Evolutionary conservation across 148 eudicot species (phyloP), one percentile per base, ranked within the genome.

Genomic region (Silene conica): DNA sequence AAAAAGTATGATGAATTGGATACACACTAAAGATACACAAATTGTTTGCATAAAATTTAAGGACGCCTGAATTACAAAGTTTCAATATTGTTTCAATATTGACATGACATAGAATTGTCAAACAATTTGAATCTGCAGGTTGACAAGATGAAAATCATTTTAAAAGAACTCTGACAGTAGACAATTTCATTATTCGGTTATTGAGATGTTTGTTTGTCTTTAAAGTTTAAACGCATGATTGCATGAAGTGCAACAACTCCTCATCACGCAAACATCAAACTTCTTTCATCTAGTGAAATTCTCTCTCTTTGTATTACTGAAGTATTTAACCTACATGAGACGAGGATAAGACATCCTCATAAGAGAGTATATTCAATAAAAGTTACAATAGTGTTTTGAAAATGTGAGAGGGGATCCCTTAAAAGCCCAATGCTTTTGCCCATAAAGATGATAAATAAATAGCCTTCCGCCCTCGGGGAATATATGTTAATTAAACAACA

Each of bases 131-230:
- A 21, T 48, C 21, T 25, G 28, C 26, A 19, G 26, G 19, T n/a
- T 16, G 20, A 73, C 38, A 58, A 59, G 16, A 66, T 26, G 43
- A 31, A 78, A 68, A 68, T 31, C 45, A 38, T 65, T n/a, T 18
- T 65, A 18, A 5, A 6, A 46, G n/a, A 11, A 68, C n/a, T 66
- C 11, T 67, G 15, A 67, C 14, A 67, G 56, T 43, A 43, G 28
- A 19, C 66, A 23, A 62, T 14, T 5, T 63, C 10, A n/a, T n/a
- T n/a, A n/a, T n/a, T n/a, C n/a, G n/a, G 15, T 26, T 63, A 63
- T 63, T 14, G 14, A 1, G 8, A 68, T 20, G 56, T 46, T 68
- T 68, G 71, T 68, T 43, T 68, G 57, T 38, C 57, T 5, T 14
- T 5, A 22, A 9, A 43, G 34, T 5, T 14, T 5, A 22, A 9